phyloP scores from a whole-genome alignment of 2,329 filamentous ascomycete genomes.

The Ophiostoma quercus region DNA sequence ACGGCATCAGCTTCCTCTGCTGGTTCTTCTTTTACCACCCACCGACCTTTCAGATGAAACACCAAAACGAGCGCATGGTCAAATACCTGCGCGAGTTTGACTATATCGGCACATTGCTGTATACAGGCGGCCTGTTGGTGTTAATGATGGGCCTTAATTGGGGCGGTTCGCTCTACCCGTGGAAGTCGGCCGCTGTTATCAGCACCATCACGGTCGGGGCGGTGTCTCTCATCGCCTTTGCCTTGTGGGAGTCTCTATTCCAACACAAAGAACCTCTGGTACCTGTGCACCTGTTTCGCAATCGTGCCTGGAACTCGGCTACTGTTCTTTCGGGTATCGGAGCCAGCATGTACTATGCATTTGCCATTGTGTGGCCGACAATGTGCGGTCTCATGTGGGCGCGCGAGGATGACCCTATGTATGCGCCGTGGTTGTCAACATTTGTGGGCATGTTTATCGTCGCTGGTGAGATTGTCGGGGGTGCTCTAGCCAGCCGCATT shows the following conservation, averaged over 20 bases:
- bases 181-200: constrained; percentile 34
- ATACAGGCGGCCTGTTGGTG: constrained; percentile 32
- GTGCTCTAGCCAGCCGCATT: constrained; percentile 31
- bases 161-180: constrained; percentile 34
- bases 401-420: constrained; percentile 28
- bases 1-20: constrained; percentile 30
- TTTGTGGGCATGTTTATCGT: constrained; percentile 33
- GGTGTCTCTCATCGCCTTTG: not conserved
- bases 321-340: constrained; percentile 34
- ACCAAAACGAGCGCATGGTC: constrained; percentile 29
- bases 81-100: constrained; percentile 33
- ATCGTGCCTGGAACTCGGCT: constrained; percentile 34
- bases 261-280: constrained; percentile 36
- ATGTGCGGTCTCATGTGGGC: constrained; percentile 35
- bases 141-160: constrained; percentile 34
- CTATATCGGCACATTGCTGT: constrained; percentile 34
- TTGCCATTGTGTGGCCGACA: constrained; percentile 37
- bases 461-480: constrained; percentile 31
- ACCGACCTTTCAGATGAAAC: constrained; percentile 34
- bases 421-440: constrained; percentile 30
- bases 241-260: not conserved
- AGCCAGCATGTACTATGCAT: constrained; percentile 37
- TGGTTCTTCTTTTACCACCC: constrained; percentile 36
- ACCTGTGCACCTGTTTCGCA: constrained; percentile 36
- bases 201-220: constrained; percentile 30